Conservation (phyloP, 805 yeast genomes). For the Candida peoriensis region DNA sequence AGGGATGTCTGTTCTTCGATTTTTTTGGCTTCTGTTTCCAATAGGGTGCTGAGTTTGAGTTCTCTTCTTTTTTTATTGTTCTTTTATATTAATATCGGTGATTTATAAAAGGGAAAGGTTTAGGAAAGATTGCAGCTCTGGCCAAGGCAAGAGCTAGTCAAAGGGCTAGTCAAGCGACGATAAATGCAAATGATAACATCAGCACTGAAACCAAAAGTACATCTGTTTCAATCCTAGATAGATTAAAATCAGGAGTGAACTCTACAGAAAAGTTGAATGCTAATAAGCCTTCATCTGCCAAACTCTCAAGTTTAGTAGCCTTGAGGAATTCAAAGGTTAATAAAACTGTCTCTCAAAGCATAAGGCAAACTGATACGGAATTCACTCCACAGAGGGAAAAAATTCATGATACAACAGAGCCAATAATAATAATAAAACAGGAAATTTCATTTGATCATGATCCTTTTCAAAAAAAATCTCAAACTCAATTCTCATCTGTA, state of each 20-base stretch:
- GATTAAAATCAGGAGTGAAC: conserved; percentile 11
- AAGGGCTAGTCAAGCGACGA: conserved; percentile 1
- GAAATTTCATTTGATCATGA: conserved; percentile 2
- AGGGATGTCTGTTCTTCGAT: too few species aligned
- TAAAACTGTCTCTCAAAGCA: too few species aligned
- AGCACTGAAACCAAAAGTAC: conserved; percentile 4
- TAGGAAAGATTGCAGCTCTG: conserved; percentile 20
- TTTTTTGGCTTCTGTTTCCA: too few species aligned
- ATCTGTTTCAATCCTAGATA: conserved; percentile 20
- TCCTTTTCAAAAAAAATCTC: conserved; percentile 2
- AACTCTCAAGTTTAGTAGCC: conserved; percentile 1
- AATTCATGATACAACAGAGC: neutral
- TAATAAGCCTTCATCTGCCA: neutral
- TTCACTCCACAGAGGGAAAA: too few species aligned
- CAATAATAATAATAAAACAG: neutral
- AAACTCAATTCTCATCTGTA: neutral
- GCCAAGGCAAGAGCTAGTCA: conserved; percentile 21
- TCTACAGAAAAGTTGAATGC: too few species aligned
- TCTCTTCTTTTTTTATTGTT: conserved; percentile 3
- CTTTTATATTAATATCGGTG: neutral
- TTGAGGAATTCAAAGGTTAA: conserved; percentile 1
- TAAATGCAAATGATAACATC: neutral
- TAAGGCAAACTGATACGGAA: too few species aligned
- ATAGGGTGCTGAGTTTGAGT: too few species aligned
- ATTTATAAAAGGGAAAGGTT: neutral